Evolutionary conservation across 345 rosid genomes (phyloP), one percentile per base, ranked within the genome.

Genomic region (Bruguiera sexangula): DNA sequence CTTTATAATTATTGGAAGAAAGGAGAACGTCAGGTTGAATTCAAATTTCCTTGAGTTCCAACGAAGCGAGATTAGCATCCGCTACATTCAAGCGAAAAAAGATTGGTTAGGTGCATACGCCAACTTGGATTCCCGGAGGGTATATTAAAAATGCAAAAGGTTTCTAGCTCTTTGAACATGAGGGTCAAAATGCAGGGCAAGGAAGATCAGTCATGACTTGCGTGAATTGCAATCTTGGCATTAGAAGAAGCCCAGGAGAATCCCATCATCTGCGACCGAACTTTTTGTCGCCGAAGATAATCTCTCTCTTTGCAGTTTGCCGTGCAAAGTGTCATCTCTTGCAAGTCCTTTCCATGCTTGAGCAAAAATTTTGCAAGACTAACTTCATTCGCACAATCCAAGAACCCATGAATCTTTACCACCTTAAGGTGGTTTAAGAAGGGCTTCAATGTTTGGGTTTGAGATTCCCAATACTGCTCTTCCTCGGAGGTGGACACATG

Each of bases 171-270:
- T 43, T 13, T 43, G 50, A 43, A 43, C 19, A 43, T 43, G 50
- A 15, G 19, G 15, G 19, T 43, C 50, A 43, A 43, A 43, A 43
- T 43, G 18, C 50, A 11, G 5, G 50, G 9, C 50, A 43, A 43
- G 18, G 16, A 39, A 39, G 48, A 8, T 43, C 50, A 43, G 50
- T 43, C 50, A 3, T 43, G 50, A 43, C 15, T 43, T 13, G 50
- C 50, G 50, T 73, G 82, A 73, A 88, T 84, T 27, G 82, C 72
- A 75, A 93, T 70, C 73, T 81, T 84, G 20, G 97, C 98, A 21
- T 81, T 86, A 21, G 97, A 93, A 70, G 97, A 87, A 43, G 91
- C 96, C 83, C 79, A 74, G 15, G 92, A 85, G 76, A 86, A 87
- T 0, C 88, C 89, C 87, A 73, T 82, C 76, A 91, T 76, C 55